Evolutionary conservation across 2,329 filamentous ascomycete species (phyloP).

Genomic region (Penicillium corylophilum): DNA sequence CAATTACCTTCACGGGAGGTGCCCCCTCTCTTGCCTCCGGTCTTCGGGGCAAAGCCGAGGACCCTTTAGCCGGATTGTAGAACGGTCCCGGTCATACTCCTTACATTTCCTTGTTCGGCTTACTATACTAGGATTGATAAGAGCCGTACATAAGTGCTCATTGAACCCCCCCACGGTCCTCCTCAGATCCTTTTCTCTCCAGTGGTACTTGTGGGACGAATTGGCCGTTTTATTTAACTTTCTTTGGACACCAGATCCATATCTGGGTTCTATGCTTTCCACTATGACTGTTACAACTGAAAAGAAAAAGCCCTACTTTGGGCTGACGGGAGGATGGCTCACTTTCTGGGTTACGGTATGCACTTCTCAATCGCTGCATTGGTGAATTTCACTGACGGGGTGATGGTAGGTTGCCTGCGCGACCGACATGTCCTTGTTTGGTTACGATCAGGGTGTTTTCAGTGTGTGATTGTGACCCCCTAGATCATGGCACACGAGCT

Average conservation of each 20-base stretch:
- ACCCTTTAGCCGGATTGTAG: neutral
- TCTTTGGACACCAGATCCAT: neutral
- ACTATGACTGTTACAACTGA: neutral
- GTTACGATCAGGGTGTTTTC: slow-evolving; percentile 54
- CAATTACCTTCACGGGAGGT: neutral
- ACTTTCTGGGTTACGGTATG: slow-evolving; percentile 56
- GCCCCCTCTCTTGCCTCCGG: neutral
- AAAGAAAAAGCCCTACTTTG: slow-evolving; percentile 50
- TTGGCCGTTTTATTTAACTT: neutral
- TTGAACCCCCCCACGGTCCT: neutral
- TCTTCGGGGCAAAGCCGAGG: neutral
- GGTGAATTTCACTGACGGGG: slow-evolving; percentile 9
- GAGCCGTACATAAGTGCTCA: neutral
- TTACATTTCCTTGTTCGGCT: neutral
- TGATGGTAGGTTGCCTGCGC: slow-evolving; percentile 42
- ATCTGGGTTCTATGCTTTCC: neutral
- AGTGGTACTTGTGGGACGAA: neutral
- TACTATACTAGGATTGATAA: neutral
- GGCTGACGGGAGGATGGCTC: slow-evolving; percentile 55
- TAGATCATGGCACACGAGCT: neutral
- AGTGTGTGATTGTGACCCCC: slow-evolving; percentile 25
- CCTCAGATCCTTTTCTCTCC: neutral
- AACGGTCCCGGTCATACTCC: neutral
- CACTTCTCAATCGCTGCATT: slow-evolving; percentile 1
- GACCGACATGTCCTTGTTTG: slow-evolving; percentile 41